Evolutionary conservation across 371 early-diverging fungal species (phyloP), one percentile per base, ranked within the genome.

Genomic region (Mucor circinelloides): DNA sequence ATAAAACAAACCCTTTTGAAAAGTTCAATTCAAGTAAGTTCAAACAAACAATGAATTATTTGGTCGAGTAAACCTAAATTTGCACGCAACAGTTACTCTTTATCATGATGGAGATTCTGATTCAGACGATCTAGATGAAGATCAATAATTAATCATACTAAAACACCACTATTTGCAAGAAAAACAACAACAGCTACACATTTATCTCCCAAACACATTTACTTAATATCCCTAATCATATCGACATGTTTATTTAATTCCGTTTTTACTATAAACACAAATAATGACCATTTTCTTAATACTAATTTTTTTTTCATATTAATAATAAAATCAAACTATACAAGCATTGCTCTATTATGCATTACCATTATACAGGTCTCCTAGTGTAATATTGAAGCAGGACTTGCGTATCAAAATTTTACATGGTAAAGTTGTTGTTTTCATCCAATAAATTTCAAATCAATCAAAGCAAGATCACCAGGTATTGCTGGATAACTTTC

Each of bases 51-150:
- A 2, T 59, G 21, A 52, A 60, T 10, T 57, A 46, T 59, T 10
- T 52, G 27, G 15, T 25, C 13, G 8, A 21, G 10, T n/a, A 32
- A 19, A 30, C 0, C 25, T 32, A 21, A 8, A 13, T 19, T 36
- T 54, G 50, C 15, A 17, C 73, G 42, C 17, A 3, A 19, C 58
- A 89, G 87, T 88, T 21, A 89, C 89, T n/a, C 70, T 89, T 55
- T 79, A 85, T 32, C 86, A 87, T 73, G 83, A 87, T 61, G 88
- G 87, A 23, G 87, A 89, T 44, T 89, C 87, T 42, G 83, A 83
- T 64, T 57, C 62, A 48, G 66, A 72, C 57, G 58, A 70, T 32
- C 58, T 40, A 40, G 44, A 57, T 17, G 19, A 61, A 25, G 19
- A 50, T 25, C 12, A 25, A 27, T 50, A 13, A 52, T 25, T 52